Conservation (phyloP, 805 yeast species). For the Ogataea thermomethanolica region DNA sequence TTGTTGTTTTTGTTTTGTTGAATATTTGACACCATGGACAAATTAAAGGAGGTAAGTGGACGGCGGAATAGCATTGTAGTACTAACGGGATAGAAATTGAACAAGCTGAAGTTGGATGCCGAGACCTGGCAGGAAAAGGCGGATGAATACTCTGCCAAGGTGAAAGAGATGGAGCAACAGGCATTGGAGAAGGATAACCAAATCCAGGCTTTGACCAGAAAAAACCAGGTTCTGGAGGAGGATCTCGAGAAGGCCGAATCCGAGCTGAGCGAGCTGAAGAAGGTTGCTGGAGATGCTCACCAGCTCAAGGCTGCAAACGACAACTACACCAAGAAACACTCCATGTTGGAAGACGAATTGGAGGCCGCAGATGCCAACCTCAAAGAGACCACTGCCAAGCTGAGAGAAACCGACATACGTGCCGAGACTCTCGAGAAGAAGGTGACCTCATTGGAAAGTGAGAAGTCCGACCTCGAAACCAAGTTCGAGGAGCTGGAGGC, state of each 20-base stretch:
- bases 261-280: conserved; percentile 71
- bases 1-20: conserved; percentile 8
- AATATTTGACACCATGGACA: conserved; percentile 38
- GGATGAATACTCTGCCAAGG: conserved; percentile 75
- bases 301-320: conserved; percentile 88
- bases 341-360: conserved; percentile 83
- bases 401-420: conserved; percentile 93
- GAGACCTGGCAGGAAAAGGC: conserved; percentile 97
- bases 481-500: conserved; percentile 84
- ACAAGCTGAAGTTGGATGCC: conserved; percentile 86
- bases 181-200: conserved; percentile 90
- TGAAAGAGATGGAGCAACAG: conserved; percentile 91
- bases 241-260: conserved; percentile 75
- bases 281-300: conserved; percentile 86
- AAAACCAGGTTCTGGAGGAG: conserved; percentile 83
- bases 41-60: conserved; percentile 45
- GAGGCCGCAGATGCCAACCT: conserved; percentile 87
- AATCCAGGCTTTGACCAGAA: conserved; percentile 87
- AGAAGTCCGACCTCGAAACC: conserved; percentile 86
- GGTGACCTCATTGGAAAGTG: conserved; percentile 86
- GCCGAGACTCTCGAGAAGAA: conserved; percentile 95
- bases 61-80: neutral
- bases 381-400: conserved; percentile 89
- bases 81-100: conserved; percentile 58
- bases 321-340: conserved; percentile 83